Evolutionary conservation across 805 yeast species (phyloP), one percentile per base, ranked within the genome.

Genomic region (Yarrowia sp.): DNA sequence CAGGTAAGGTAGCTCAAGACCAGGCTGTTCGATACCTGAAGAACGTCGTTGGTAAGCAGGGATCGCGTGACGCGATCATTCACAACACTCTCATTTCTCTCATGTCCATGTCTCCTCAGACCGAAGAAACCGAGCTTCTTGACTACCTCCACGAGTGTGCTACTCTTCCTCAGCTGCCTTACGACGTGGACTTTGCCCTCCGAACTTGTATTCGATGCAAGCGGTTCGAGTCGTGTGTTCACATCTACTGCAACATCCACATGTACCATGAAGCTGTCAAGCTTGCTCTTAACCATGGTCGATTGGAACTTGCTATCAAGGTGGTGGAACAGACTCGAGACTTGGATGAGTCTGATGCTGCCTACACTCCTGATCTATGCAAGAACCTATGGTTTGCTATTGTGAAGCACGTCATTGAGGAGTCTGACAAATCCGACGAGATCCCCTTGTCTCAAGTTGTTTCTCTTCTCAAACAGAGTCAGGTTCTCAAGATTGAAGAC

Each of bases 261-360:
- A 82, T 90, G 56, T 90, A 83, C 74, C 97, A 92, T 70, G 92
- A 90, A 67, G 98, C 98, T 0, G 86, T 93, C 43, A 82, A 82
- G 61, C 76, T 95, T 68, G 94, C 97, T 0, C 79, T 95, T 56
- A 82, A 85, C 4, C 79, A 86, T 70, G 85, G 85, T 42, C 79
- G 89, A 72, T 78, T 86, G 7, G 88, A 87, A 32, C 79, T 86
- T 53, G 93, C 89, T 82, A 82, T 70, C 83, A 84, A n/a, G 77
- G 73, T n/a, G 82, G 81, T 38, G 83, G 83, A 69, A 10, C 42
- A 41, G 50, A 53, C 82, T 81, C 42, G 81, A 81, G 49, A 76
- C 85, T 35, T 84, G 93, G 69, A 91, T 78, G 94, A 49, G 19
- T 43, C 65, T 3, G 65, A 59, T n/a, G 65, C 65, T 9, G 52